A percentile compares a stretch with the other conserved stretches of the same genome.
phyloP scores from a whole-genome alignment of 2,329 filamentous ascomycete species.

The Aureobasidium melanogenum region DNA sequence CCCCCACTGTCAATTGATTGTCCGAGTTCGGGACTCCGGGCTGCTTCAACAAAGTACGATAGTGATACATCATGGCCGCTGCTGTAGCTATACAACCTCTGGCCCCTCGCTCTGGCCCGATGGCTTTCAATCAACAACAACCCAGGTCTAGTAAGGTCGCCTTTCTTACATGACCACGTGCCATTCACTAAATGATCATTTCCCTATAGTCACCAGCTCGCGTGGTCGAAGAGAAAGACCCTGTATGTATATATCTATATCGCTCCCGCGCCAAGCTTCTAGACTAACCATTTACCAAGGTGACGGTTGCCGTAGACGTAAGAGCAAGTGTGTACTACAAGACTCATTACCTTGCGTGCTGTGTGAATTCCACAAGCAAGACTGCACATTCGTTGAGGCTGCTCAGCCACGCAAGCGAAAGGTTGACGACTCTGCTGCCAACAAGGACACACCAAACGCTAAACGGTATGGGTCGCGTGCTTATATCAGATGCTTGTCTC shows the following conservation, averaged over 20 bases:
- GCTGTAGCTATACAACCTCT: slow-evolving; percentile 40
- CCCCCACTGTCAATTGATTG: slow-evolving; percentile 14
- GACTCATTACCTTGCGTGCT: slow-evolving; percentile 65
- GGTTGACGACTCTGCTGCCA: slow-evolving; percentile 47
- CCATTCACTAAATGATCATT: slow-evolving; percentile 17
- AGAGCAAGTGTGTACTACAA: slow-evolving; percentile 69
- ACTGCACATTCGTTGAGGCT: slow-evolving; percentile 70
- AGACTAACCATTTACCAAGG: slow-evolving; percentile 34
- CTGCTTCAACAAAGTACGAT: slow-evolving; percentile 4
- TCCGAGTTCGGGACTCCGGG: slow-evolving; percentile 7
- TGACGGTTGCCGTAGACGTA: slow-evolving; percentile 65
- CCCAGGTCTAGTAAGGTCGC: slow-evolving; percentile 17
- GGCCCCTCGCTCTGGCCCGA: slow-evolving; percentile 35
- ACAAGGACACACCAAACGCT: slow-evolving; percentile 16
- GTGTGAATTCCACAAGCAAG: slow-evolving; percentile 68
- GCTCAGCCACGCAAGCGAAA: slow-evolving; percentile 74
- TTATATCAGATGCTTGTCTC: background rate
- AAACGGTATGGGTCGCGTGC: slow-evolving; percentile 18
- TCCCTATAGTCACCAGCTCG: slow-evolving; percentile 6
- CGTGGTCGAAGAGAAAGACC: slow-evolving; percentile 31
- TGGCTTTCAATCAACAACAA: slow-evolving; percentile 29
- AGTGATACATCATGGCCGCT: slow-evolving; percentile 32
- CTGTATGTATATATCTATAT: slow-evolving; percentile 19
- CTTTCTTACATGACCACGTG: background rate
- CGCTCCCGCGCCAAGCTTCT: slow-evolving; percentile 30